Evolutionary conservation across 805 yeast species (phyloP).

Genomic region (Ogataea philodendri): DNA sequence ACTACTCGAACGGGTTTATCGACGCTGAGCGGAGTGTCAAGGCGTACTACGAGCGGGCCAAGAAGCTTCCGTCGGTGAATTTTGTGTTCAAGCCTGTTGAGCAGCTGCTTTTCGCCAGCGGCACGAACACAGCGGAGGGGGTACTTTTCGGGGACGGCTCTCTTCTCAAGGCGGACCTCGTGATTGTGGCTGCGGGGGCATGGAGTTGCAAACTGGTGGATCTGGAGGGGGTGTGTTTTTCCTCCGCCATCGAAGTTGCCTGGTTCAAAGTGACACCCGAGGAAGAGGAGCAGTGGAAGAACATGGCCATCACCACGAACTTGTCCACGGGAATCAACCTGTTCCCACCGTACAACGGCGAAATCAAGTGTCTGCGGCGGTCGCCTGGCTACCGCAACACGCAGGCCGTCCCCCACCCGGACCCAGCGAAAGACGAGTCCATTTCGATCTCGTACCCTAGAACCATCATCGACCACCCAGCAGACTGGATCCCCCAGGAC

Average conservation of each 20-base stretch:
- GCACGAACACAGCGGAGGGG: constrained; percentile 18
- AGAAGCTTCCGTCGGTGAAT: constrained; percentile 12
- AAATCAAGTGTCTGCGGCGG: constrained; percentile 26
- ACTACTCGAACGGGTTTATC: constrained; percentile 25
- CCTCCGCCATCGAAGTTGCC: constrained; percentile 28
- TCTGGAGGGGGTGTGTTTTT: constrained; percentile 17
- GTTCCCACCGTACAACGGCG: constrained; percentile 30
- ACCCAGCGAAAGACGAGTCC: constrained; percentile 11
- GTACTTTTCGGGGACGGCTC: constrained; percentile 20
- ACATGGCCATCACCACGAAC: constrained; percentile 30
- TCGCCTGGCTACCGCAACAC: constrained; percentile 30
- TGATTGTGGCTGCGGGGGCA: constrained; percentile 29
- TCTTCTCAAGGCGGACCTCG: constrained; percentile 14
- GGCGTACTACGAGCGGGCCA: constrained; percentile 27
- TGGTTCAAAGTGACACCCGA: constrained; percentile 26
- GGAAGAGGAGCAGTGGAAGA: constrained; percentile 25
- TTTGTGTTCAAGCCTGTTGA: constrained; percentile 25
- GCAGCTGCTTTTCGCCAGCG: constrained; percentile 11
- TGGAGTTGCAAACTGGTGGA: constrained; percentile 29
- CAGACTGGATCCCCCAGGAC: constrained; percentile 29
- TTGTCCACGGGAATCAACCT: constrained; percentile 30
- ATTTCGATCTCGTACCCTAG: constrained; percentile 25
- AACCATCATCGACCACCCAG: constrained; percentile 21
- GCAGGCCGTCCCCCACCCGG: constrained; percentile 17
- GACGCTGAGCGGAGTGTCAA: constrained; percentile 26